phyloP scores from a whole-genome alignment of 306 rosid species.

The Pterocarpus santalinus region DNA sequence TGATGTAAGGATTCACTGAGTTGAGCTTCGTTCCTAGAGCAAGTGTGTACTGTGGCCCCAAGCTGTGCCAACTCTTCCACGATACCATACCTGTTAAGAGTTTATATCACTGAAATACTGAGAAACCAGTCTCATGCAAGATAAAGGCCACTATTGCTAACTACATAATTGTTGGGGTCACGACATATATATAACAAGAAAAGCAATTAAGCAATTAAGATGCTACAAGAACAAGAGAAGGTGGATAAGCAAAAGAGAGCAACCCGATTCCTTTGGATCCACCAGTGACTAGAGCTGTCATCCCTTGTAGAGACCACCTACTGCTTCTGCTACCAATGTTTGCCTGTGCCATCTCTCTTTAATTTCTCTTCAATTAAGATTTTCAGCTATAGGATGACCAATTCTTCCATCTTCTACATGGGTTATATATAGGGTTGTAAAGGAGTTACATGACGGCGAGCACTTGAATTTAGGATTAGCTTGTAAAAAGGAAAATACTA shows the following conservation, averaged over 20 bases:
- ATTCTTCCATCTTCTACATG: background rate
- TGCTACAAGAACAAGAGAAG: background rate
- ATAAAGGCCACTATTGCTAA: background rate
- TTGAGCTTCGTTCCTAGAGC: slow-evolving; percentile 44
- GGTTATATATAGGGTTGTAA: background rate
- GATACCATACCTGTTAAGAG: slow-evolving; percentile 41
- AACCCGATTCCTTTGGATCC: slow-evolving; percentile 54
- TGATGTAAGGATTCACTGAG: slow-evolving; percentile 42
- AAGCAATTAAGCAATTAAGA: background rate
- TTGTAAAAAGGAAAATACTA: too few relatives aligned
- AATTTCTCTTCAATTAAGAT: background rate
- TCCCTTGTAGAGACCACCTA: slow-evolving; percentile 41
- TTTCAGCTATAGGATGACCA: background rate
- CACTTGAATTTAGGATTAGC: background rate
- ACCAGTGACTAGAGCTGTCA: slow-evolving; percentile 48
- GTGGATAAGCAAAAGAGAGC: background rate
- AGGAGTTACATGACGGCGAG: background rate
- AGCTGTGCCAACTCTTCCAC: slow-evolving; percentile 52
- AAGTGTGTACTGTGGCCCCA: slow-evolving; percentile 50
- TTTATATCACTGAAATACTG: background rate
- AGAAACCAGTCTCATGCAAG: background rate
- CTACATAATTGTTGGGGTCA: too few relatives aligned
- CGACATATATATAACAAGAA: background rate
- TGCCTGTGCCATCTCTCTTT: slow-evolving; percentile 39
- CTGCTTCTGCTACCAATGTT: slow-evolving; percentile 9